Base-by-base conservation (phyloP, 805 yeast species). In the Kazachstania kunashirensis region DNA sequence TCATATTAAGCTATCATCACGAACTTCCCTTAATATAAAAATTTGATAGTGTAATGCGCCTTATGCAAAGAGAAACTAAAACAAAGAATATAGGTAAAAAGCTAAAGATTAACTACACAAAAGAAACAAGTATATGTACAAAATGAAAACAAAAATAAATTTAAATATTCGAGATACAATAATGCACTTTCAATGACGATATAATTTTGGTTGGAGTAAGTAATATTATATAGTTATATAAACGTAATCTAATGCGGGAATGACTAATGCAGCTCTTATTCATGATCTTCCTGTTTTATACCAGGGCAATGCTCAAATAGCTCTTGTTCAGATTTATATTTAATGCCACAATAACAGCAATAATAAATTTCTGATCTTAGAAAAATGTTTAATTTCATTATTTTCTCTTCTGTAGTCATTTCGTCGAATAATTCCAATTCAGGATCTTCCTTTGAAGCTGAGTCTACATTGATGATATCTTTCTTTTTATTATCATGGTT, bases 291-390 rank as follows among this genome's bases (percentile, higher is more conserved):
- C 42, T 67, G 71, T 3, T 45, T 41, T 1, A 51, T 37, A 1
- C 80, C 80, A 3, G 79, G 79, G 47, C 80, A 75, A 35, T 58
- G 51, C 12, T 50, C 45, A 12, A 39, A 55, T 15, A 74, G 42
- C 20, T 72, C 77, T 1, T 46, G 42, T 34, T 53, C 57, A 38
- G 53, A 55, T 1, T 51, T 49, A 45, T 57, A 74, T 24, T 43
- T 42, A 3, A 50, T 47, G 1, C 77, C 78, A 51, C 80, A 74
- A 52, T 61, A 74, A 46, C 55, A 68, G 45, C 80, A 74, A 45
- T 66, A 75, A 39, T 50, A 43, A 38, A 63, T 62, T 10, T 52
- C 55, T 1, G 59, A 44, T 24, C 77, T 52, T 18, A 72, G 47
- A 40, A 65, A 67, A 5, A 47, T 45, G 21, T 67, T 51, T 7